These are phyloP conservation scores for Hortiboletus rubellus DNA, from an alignment of 1,284 basidiomycete genomes.

Conservation along the genomic window DNA sequence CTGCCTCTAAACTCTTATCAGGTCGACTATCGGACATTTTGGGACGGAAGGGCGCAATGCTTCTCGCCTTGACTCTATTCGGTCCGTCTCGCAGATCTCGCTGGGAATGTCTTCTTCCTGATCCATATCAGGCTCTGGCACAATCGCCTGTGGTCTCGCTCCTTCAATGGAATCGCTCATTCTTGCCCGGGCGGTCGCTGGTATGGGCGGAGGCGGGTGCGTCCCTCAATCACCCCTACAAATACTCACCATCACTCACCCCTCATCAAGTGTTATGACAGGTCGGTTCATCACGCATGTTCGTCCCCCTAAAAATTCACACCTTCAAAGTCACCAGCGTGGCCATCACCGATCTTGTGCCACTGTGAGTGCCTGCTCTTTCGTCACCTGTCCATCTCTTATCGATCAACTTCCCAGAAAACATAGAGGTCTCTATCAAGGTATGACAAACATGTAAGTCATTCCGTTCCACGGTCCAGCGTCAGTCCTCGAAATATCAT, in stretches of 20 bases:
- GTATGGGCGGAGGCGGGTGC: constrained; percentile 90
- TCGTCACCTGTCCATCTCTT: not conserved
- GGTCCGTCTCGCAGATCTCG: constrained; percentile 45
- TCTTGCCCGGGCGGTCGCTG: constrained; percentile 77
- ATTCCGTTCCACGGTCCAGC: constrained; percentile 2
- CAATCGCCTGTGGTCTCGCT: constrained; percentile 79
- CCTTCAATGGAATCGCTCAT: constrained; percentile 84
- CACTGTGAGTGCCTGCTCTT: constrained; percentile 55
- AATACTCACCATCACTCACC: constrained; percentile 2
- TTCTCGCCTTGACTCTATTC: constrained; percentile 79
- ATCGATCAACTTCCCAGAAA: constrained; percentile 48
- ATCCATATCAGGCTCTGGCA: constrained; percentile 64
- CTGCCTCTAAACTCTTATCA: constrained; percentile 38
- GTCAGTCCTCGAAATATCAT: constrained; percentile 10
- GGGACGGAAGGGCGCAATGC: constrained; percentile 82
- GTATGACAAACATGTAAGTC: constrained; percentile 80
- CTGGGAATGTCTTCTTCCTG: constrained; percentile 18
- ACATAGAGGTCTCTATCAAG: constrained; percentile 86
- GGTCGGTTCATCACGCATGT: constrained; percentile 45
- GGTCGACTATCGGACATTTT: constrained; percentile 86
- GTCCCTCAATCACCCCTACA: not conserved
- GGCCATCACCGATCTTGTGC: constrained; percentile 77
- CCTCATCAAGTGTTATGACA: constrained; percentile 69
- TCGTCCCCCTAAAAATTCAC: constrained; percentile 17
- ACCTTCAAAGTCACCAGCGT: constrained; percentile 65